Evolutionary conservation across 345 rosid species (phyloP).

Genomic region (Eucalyptus curtisii): DNA sequence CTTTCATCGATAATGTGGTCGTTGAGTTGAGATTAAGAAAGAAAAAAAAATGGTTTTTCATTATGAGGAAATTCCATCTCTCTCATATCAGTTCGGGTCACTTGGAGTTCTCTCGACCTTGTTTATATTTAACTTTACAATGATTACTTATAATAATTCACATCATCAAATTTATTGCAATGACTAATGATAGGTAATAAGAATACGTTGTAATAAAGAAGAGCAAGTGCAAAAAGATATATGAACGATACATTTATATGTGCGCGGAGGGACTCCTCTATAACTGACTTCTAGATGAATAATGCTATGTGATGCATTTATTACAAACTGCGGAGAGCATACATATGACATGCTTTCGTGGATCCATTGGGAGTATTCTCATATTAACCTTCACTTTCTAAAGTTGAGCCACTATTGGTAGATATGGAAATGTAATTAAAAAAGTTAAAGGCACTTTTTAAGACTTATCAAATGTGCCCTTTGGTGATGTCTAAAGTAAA

Average conservation of each 20-base stretch:
- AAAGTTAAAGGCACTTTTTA: not conserved
- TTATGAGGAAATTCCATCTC: not conserved
- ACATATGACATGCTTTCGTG: not conserved
- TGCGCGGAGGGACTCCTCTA: not conserved
- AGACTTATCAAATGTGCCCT: not conserved
- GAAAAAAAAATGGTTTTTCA: not conserved
- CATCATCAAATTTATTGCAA: not conserved
- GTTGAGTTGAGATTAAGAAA: not conserved
- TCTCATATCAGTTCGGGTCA: not conserved
- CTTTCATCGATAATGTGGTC: not conserved
- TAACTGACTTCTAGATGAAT: not conserved
- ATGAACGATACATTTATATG: too few relatives aligned
- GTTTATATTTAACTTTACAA: not conserved
- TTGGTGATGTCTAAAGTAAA: not conserved
- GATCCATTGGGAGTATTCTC: not conserved
- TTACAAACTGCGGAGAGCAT: not conserved
- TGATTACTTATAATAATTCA: not conserved
- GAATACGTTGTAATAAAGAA: not conserved
- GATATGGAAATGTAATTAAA: not conserved
- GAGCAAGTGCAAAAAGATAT: not conserved
- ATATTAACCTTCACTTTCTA: not conserved
- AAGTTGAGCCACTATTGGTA: not conserved
- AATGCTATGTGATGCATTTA: not conserved
- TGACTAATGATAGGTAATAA: not conserved
- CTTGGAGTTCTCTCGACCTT: not conserved